phyloP scores from a whole-genome alignment of 768 basidiomycete species.

The Naganishia friedmannii region DNA sequence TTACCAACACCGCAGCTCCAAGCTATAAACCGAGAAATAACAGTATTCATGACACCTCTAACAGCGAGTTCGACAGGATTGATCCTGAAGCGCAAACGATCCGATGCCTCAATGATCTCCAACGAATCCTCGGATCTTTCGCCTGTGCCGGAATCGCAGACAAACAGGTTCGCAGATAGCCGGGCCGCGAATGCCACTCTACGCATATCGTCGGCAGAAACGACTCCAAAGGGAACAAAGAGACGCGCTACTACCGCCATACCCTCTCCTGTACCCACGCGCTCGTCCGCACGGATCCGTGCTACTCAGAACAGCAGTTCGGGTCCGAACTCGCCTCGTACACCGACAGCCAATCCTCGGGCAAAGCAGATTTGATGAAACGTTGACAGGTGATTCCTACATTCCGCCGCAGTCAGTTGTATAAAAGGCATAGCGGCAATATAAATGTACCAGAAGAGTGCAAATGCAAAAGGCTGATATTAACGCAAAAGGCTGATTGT shows the following conservation, averaged over 20 bases:
- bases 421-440: not conserved
- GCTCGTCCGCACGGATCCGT: slow-evolving; percentile 11
- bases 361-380: not conserved
- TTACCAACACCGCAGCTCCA: not conserved
- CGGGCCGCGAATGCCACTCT: not conserved
- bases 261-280: not conserved
- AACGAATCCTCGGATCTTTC: slow-evolving; percentile 25
- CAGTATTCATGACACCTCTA: slow-evolving; percentile 1
- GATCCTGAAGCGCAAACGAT: slow-evolving; percentile 18
- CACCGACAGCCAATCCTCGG: slow-evolving; percentile 3
- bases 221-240: slow-evolving; percentile 11
- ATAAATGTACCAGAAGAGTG: not conserved
- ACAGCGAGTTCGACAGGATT: slow-evolving; percentile 9
- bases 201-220: not conserved
- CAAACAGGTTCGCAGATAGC: not conserved
- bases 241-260: not conserved
- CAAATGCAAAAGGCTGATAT: not conserved
- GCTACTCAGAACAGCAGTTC: slow-evolving; percentile 9
- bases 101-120: slow-evolving; percentile 5
- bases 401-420: too few species aligned
- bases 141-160: slow-evolving; percentile 16
- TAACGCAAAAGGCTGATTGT: not conserved
- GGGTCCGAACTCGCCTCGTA: not conserved
- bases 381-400: too few species aligned
- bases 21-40: not conserved